Evolutionary conservation across 192 early-diverging fungal genomes (phyloP).

Genomic region (Dissophora globulifera): DNA sequence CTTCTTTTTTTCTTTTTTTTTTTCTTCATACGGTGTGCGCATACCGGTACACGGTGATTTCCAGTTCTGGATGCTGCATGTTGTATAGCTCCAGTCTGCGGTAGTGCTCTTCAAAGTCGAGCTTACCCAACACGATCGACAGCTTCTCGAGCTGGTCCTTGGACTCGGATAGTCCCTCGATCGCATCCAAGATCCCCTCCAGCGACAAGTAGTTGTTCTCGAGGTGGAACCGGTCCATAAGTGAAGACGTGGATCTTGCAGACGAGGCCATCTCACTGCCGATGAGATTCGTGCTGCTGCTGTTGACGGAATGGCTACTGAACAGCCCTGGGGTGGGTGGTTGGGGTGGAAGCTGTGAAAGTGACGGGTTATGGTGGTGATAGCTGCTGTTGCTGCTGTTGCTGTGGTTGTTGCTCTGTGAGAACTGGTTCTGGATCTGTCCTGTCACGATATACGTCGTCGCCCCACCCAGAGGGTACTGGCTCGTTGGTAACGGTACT

Average conservation of each 20-base stretch:
- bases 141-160: constrained; percentile 39
- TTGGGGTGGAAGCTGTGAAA: background rate
- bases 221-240: constrained; percentile 41
- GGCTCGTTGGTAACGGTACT: too few species aligned
- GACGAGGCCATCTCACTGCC: constrained; percentile 24
- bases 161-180: constrained; percentile 25
- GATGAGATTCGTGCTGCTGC: constrained; percentile 7
- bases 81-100: constrained; percentile 33
- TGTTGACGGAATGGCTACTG: background rate
- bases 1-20: constrained; percentile 3
- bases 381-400: too few species aligned
- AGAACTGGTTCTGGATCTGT: constrained; percentile 16
- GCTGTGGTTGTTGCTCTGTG: background rate
- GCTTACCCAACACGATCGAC: constrained; percentile 42
- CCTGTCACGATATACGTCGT: constrained; percentile 8
- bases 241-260: constrained; percentile 28
- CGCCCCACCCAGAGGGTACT: too few species aligned
- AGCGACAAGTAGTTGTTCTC: constrained; percentile 47
- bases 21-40: constrained; percentile 26
- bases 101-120: constrained; percentile 46
- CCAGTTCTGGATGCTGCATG: constrained; percentile 13
- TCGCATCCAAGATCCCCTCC: constrained; percentile 48
- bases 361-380: background rate
- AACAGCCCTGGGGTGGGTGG: background rate
- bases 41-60: constrained; percentile 43